Percentiles rank a stretch among this genome's conserved stretches.
Evolutionary conservation across 148 eudicot genomes (phyloP).

Genomic region (Rhododendron griersonianum): DNA sequence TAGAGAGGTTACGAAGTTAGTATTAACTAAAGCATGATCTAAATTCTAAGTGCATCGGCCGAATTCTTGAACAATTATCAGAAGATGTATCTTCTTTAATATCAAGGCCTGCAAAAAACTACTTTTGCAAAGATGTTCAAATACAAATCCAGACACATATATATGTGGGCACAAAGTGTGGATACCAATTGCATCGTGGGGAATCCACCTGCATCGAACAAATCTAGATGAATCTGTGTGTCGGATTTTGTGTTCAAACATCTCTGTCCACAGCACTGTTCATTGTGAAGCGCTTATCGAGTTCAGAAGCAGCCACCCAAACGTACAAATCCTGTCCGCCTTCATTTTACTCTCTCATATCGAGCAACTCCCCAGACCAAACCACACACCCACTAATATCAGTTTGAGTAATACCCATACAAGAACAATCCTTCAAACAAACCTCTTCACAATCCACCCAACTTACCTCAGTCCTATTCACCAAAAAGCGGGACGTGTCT

Average conservation of each 20-base stretch:
- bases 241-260: not conserved
- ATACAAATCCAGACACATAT: not conserved
- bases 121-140: not conserved
- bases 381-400: slow-evolving; percentile 17
- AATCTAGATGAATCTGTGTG: not conserved
- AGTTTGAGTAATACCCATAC: slow-evolving; percentile 23
- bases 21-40: too few relatives aligned
- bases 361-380: slow-evolving; percentile 22
- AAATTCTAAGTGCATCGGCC: not conserved
- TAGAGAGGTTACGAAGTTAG: not conserved
- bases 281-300: slow-evolving; percentile 3
- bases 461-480: not conserved
- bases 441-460: slow-evolving; percentile 7
- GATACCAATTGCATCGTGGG: not conserved
- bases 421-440: slow-evolving; percentile 24
- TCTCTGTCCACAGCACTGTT: not conserved
- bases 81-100: not conserved
- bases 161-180: not conserved
- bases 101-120: too few relatives aligned
- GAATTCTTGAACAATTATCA: not conserved
- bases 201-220: not conserved
- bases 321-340: slow-evolving; percentile 21
- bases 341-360: slow-evolving; percentile 11
- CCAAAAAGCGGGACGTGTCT: slow-evolving; percentile 3
- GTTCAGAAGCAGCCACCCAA: slow-evolving; percentile 21